Conservation (phyloP, 139 green algal species). For the Coelastrella sp. region DNA sequence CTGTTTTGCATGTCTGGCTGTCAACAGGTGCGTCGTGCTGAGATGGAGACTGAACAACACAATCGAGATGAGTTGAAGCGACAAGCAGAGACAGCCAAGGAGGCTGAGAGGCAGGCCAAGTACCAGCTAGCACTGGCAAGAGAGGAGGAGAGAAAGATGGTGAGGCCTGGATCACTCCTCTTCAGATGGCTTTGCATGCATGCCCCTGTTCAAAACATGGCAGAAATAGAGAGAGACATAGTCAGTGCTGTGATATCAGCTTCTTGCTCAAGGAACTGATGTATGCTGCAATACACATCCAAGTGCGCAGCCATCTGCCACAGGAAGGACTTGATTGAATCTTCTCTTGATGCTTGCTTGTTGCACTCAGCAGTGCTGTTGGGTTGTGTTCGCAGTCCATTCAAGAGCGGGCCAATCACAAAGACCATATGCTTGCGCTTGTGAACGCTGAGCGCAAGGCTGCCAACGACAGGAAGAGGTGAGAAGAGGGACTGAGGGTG, state of each 20-base stretch:
- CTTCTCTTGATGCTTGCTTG: too few relatives aligned
- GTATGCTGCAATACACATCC: too few relatives aligned
- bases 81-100: slow-evolving; percentile 53
- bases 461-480: slow-evolving; percentile 64
- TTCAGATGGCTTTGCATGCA: too few relatives aligned
- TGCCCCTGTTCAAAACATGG: too few relatives aligned
- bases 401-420: slow-evolving; percentile 64
- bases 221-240: too few relatives aligned
- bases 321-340: too few relatives aligned
- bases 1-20: neutral
- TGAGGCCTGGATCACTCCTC: neutral
- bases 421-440: slow-evolving; percentile 77
- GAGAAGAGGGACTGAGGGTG: too few relatives aligned
- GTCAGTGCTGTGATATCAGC: too few relatives aligned
- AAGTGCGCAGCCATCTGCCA: too few relatives aligned
- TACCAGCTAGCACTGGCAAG: slow-evolving; percentile 59
- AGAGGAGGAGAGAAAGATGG: slow-evolving; percentile 60
- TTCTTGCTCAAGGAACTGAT: too few relatives aligned
- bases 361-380: too few relatives aligned
- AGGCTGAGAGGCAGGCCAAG: slow-evolving; percentile 64
- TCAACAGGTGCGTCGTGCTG: slow-evolving; percentile 1
- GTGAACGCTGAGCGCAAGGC: slow-evolving; percentile 63
- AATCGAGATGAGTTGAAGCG: slow-evolving; percentile 49
- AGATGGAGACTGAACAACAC: slow-evolving; percentile 37
- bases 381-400: slow-evolving; percentile 43